phyloP scores from a whole-genome alignment of 2,329 filamentous ascomycete genomes.

The Colletotrichum costaricense region DNA sequence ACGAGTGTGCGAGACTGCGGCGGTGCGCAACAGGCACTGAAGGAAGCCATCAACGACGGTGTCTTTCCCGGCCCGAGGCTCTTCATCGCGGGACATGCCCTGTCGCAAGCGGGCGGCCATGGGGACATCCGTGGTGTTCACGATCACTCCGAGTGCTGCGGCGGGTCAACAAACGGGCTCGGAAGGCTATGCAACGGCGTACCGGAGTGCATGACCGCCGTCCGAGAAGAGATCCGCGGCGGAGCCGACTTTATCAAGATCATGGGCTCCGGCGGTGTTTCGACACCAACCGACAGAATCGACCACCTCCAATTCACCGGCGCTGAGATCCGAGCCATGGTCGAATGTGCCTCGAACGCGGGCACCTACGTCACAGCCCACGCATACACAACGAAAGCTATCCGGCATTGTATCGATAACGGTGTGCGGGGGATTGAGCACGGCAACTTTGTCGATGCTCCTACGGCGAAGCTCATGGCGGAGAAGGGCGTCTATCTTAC shows the following conservation, averaged over 20 bases:
- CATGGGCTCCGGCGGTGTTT: slow-evolving; percentile 68
- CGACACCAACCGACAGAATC: slow-evolving; percentile 64
- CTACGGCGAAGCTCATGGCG: slow-evolving; percentile 63
- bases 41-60: slow-evolving; percentile 65
- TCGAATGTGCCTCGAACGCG: slow-evolving; percentile 58
- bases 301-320: slow-evolving; percentile 66
- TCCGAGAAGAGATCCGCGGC: slow-evolving; percentile 64
- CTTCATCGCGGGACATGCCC: slow-evolving; percentile 64
- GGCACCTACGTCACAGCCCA: slow-evolving; percentile 68
- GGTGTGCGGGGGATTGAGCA: slow-evolving; percentile 65
- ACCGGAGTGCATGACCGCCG: slow-evolving; percentile 62
- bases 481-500: slow-evolving; percentile 61
- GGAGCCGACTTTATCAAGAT: slow-evolving; percentile 73
- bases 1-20: slow-evolving; percentile 69
- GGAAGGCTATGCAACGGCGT: slow-evolving; percentile 65
- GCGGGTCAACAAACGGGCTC: slow-evolving; percentile 54
- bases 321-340: slow-evolving; percentile 66
- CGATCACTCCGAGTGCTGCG: slow-evolving; percentile 55
- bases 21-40: slow-evolving; percentile 64
- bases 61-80: slow-evolving; percentile 66
- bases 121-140: slow-evolving; percentile 61
- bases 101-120: slow-evolving; percentile 70
- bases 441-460: slow-evolving; percentile 54
- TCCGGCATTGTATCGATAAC: slow-evolving; percentile 65
- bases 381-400: slow-evolving; percentile 65